Evolutionary conservation across 225 moss, liverwort and hornwort genomes (phyloP).

Genomic region (Polytrichum formosum): DNA sequence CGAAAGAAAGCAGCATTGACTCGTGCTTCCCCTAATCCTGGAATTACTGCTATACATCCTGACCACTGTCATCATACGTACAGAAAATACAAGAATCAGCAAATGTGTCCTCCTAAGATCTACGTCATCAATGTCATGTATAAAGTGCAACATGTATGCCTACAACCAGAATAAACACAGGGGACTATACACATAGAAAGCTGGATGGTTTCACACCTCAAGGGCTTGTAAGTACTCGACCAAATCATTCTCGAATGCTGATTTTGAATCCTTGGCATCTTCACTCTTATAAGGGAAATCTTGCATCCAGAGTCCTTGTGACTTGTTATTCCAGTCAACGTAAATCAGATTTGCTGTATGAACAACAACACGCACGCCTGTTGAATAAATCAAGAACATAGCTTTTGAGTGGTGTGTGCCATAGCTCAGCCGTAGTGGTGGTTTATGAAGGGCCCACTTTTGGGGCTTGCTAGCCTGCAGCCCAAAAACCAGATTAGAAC

Average conservation of each 20-base stretch:
- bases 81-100: background rate
- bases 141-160: too few species aligned
- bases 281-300: constrained; percentile 80
- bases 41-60: constrained; percentile 61
- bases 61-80: constrained; percentile 60
- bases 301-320: constrained; percentile 99
- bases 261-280: constrained; percentile 25
- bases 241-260: constrained; percentile 87
- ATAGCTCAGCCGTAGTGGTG: constrained; percentile 79
- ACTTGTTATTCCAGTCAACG: constrained; percentile 95
- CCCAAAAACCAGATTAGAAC: too few species aligned
- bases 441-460: constrained; percentile 79
- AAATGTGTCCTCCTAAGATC: too few species aligned
- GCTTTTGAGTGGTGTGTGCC: constrained; percentile 99
- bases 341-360: constrained; percentile 94
- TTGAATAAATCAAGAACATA: constrained; percentile 83
- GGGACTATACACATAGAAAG: too few species aligned
- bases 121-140: too few species aligned
- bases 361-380: constrained; percentile 80
- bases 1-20: constrained; percentile 81
- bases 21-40: constrained; percentile 60
- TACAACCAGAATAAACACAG: too few species aligned
- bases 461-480: constrained; percentile 67
- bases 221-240: constrained; percentile 89
- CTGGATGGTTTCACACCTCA: constrained; percentile 34